Evolutionary conservation across 208 protist genomes (phyloP), one percentile per base, ranked within the genome.

Genomic region (Trypanosoma brucei): DNA sequence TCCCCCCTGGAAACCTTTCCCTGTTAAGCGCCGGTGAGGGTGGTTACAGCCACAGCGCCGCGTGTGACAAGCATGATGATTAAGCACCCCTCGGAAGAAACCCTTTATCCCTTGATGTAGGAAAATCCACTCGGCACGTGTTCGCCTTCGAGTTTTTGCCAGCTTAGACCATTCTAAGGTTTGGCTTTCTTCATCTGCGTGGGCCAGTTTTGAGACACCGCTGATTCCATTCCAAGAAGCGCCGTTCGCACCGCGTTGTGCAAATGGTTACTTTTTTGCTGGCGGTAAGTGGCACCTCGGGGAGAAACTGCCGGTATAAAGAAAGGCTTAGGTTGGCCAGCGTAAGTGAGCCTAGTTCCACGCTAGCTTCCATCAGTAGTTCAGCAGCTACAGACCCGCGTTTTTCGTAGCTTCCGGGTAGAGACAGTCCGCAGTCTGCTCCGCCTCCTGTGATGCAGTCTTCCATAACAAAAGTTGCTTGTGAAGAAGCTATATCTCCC

Each of bases 221-320:
- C 3, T 53, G 4, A 30, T 52, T 59, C 65, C 65, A 71, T 14
- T 71, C 65, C 38, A 71, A 49, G 48, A 22, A 64, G 9, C 59
- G 57, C 33, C 65, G 35, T 51, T 71, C 65, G 55, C 33, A 30
- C 44, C 51, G 35, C 2, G 59, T 65, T 14, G 62, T 46, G 35
- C 65, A 71, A 14, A 71, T 3, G 34, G 65, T 33, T 51, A 71
- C 7, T 55, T 52, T 46, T 42, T 55, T 62, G 36, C 37, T 71
- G 9, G 51, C 58, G 30, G 50, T 40, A 45, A 48, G 44, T 4
- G 65, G 52, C 44, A 45, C 59, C 38, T 71, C 65, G 33, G 56
- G 13, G 0, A 63, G 22, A 59, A 71, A 71, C 45, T 71, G 65
- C 44, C 39, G 65, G 36, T 71, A 64, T 30, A 71, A 6, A 14